These are phyloP conservation scores for Hexamita inflata DNA, from an alignment of 208 protist genomes.

Conservation along the genomic window DNA sequence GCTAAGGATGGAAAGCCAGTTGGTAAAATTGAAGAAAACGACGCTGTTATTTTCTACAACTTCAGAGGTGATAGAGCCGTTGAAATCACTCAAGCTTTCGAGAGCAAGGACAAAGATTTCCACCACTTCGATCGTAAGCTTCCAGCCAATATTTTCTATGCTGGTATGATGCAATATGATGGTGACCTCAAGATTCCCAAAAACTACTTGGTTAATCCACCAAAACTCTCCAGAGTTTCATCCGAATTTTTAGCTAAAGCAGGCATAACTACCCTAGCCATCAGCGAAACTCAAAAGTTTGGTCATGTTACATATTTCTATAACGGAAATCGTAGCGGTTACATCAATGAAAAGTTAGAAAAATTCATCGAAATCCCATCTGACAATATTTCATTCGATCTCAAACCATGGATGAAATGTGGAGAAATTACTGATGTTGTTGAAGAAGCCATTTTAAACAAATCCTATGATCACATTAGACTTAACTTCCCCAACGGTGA, in stretches of 20 bases:
- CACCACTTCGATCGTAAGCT: slow-evolving; percentile 58
- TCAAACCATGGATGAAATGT: slow-evolving; percentile 71
- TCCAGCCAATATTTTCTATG: slow-evolving; percentile 64
- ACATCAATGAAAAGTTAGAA: slow-evolving; percentile 63
- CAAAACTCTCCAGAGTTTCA: slow-evolving; percentile 61
- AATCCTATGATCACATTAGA: slow-evolving; percentile 67
- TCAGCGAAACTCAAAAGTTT: slow-evolving; percentile 83
- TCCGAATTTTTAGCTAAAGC: slow-evolving; percentile 65
- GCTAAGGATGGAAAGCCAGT: slow-evolving; percentile 54
- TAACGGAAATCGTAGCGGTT: slow-evolving; percentile 77
- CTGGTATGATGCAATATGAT: slow-evolving; percentile 79
- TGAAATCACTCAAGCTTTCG: slow-evolving; percentile 73
- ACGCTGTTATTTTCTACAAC: slow-evolving; percentile 75
- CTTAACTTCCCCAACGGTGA: slow-evolving; percentile 79
- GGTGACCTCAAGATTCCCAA: slow-evolving; percentile 73
- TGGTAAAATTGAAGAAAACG: slow-evolving; percentile 69
- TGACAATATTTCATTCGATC: slow-evolving; percentile 51
- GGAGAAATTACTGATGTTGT: slow-evolving; percentile 65
- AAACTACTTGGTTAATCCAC: slow-evolving; percentile 71
- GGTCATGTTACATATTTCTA: slow-evolving; percentile 82
- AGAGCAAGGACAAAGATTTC: slow-evolving; percentile 61
- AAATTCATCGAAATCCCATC: slow-evolving; percentile 67
- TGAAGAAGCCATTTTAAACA: slow-evolving; percentile 65
- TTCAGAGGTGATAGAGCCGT: slow-evolving; percentile 77
- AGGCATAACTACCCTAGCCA: slow-evolving; percentile 65